These are phyloP conservation scores for Rehmannia glutinosa DNA, from an alignment of 257 asterid genomes.

Conservation along the genomic window DNA sequence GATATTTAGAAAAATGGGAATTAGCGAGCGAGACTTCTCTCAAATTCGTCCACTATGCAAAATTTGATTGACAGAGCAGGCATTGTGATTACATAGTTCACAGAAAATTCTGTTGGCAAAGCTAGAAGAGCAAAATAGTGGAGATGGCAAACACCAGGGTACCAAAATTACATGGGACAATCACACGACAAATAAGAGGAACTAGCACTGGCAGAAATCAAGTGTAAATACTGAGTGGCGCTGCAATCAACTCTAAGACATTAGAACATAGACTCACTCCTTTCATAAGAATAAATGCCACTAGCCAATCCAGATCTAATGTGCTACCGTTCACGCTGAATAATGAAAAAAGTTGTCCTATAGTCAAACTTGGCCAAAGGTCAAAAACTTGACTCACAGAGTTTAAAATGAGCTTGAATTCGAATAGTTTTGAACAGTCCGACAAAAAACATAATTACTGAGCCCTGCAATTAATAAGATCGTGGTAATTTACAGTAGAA, in stretches of 20 bases:
- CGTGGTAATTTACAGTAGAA: not conserved
- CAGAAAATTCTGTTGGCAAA: no score
- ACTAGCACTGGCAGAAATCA: not conserved
- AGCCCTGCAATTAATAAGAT: not conserved
- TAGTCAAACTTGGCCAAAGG: constrained; percentile 8
- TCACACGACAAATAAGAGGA: not conserved
- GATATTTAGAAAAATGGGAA: no score
- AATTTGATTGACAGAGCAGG: no score
- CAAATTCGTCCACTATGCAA: no score
- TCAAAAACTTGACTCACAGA: not conserved
- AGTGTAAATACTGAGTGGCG: not conserved
- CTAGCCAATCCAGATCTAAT: not conserved
- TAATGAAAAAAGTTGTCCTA: not conserved
- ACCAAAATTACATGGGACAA: not conserved
- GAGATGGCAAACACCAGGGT: not conserved
- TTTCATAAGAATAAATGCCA: not conserved
- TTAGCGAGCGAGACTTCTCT: no score
- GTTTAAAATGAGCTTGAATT: not conserved
- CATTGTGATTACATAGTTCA: not conserved
- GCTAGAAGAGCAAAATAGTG: not conserved
- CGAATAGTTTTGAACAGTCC: not conserved
- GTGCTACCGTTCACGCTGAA: not conserved
- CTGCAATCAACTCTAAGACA: not conserved
- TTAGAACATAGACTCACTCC: not conserved
- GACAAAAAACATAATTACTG: not conserved